A percentile compares a stretch with the other conserved stretches of the same genome.
These are phyloP conservation scores for Euphorbia peplus DNA, from an alignment of 345 rosid species.

Conservation along the genomic window DNA sequence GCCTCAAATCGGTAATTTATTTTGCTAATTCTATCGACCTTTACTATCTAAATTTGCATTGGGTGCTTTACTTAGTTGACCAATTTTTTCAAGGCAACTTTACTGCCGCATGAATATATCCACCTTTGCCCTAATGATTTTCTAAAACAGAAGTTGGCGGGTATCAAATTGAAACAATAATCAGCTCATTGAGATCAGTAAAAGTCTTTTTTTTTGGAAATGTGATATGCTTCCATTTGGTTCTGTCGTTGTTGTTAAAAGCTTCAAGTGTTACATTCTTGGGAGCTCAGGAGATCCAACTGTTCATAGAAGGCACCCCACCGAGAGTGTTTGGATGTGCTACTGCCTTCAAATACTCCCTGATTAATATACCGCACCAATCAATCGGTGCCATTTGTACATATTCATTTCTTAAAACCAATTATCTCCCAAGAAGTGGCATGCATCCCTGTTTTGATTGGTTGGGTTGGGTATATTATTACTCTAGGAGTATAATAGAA, in stretches of 20 bases:
- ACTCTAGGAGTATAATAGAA: no score
- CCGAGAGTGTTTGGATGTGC: no score
- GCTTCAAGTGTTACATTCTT: not conserved
- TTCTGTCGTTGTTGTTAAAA: not conserved
- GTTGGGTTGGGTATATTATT: no score
- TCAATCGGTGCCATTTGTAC: no score
- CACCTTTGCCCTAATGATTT: not conserved
- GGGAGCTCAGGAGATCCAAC: not conserved
- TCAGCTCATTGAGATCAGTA: not conserved
- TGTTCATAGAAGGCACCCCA: no score
- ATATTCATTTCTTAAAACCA: no score
- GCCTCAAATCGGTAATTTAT: conserved; percentile 57
- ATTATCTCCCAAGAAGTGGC: no score
- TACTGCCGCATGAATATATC: not conserved
- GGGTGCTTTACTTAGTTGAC: not conserved
- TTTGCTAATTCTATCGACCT: conserved; percentile 4
- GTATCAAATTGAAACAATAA: not conserved
- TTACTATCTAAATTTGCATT: not conserved
- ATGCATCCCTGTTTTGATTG: no score
- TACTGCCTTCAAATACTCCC: no score
- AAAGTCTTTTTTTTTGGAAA: not conserved
- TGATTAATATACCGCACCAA: no score
- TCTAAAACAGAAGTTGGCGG: not conserved
- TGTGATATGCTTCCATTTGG: not conserved
- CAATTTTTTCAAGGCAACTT: not conserved